Evolutionary conservation across 495 filamentous ascomycete species (phyloP).

Genomic region (Clohesyomyces aquaticus): DNA sequence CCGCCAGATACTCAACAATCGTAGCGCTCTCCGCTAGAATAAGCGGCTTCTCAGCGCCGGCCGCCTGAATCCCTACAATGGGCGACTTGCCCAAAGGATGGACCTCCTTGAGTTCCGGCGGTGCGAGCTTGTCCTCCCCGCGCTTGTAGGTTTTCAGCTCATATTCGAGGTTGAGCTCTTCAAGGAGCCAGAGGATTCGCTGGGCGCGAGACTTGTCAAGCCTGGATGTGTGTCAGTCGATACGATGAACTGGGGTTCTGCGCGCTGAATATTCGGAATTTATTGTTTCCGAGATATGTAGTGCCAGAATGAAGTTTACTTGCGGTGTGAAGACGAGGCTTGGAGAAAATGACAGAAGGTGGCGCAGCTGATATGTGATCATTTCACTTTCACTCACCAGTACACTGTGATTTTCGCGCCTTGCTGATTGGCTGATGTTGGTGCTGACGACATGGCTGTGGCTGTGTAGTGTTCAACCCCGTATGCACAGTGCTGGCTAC

Average conservation of each 20-base stretch:
- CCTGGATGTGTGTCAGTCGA: conserved; percentile 53
- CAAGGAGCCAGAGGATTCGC: conserved; percentile 85
- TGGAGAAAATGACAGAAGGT: background rate
- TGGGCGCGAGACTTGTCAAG: conserved; percentile 79
- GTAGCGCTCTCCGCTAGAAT: conserved; percentile 79
- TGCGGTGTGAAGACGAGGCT: conserved; percentile 4
- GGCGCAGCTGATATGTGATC: background rate
- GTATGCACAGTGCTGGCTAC: too few relatives aligned
- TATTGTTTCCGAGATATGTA: background rate
- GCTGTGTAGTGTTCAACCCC: too few relatives aligned
- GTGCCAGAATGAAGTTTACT: background rate
- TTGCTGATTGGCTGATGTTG: conserved; percentile 43
- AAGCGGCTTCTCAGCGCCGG: conserved; percentile 54
- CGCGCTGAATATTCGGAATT: conserved; percentile 4
- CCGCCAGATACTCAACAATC: conserved; percentile 79
- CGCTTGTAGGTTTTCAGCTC: conserved; percentile 77
- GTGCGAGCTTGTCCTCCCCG: conserved; percentile 62
- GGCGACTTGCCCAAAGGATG: conserved; percentile 89
- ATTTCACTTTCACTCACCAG: conserved; percentile 58
- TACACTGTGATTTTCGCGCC: conserved; percentile 71
- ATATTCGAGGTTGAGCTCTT: conserved; percentile 80
- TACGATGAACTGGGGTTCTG: too few relatives aligned
- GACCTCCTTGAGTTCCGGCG: conserved; percentile 69
- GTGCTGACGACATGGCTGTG: conserved; percentile 24
- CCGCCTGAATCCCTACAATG: conserved; percentile 62